Conservation (phyloP, 768 basidiomycete genomes). For the Rhodotorula sphaerocarpa region DNA sequence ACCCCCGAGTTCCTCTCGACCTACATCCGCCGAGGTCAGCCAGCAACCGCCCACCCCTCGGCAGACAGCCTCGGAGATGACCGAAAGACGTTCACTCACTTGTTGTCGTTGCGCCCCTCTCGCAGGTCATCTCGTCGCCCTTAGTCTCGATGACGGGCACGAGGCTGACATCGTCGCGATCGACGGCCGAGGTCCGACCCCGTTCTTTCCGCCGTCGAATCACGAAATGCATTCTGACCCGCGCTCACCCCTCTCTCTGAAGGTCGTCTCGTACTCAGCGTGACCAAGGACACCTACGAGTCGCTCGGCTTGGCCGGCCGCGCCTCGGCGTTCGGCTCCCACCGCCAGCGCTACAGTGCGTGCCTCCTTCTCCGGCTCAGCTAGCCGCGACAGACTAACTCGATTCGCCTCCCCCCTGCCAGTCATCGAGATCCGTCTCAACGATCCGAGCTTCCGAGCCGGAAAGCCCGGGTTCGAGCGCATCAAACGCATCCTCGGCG, state of each 20-base stretch:
- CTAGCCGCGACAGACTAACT: too few species aligned
- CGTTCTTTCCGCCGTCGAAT: neutral
- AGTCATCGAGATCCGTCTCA: constrained; percentile 31
- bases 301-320: constrained; percentile 27
- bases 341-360: constrained; percentile 28
- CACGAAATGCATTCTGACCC: neutral
- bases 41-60: too few species aligned
- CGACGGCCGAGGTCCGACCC: constrained; percentile 27
- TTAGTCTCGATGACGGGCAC: constrained; percentile 10
- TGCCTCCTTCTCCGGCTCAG: neutral
- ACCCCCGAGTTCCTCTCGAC: constrained; percentile 14
- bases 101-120: accelerated
- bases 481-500: constrained; percentile 2
- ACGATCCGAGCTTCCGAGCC: constrained; percentile 15
- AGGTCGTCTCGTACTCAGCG: constrained; percentile 30
- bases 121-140: constrained; percentile 23
- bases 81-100: neutral
- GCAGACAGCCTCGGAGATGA: too few species aligned
- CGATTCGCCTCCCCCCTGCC: too few species aligned
- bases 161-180: constrained; percentile 25
- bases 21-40: constrained; percentile 16
- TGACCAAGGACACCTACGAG: constrained; percentile 31
- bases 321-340: constrained; percentile 13
- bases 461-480: constrained; percentile 29
- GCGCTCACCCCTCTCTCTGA: neutral